These are phyloP conservation scores for Zoysia matrella DNA, from an alignment of 202 grass and related monocot genomes.

Conservation along the genomic window DNA sequence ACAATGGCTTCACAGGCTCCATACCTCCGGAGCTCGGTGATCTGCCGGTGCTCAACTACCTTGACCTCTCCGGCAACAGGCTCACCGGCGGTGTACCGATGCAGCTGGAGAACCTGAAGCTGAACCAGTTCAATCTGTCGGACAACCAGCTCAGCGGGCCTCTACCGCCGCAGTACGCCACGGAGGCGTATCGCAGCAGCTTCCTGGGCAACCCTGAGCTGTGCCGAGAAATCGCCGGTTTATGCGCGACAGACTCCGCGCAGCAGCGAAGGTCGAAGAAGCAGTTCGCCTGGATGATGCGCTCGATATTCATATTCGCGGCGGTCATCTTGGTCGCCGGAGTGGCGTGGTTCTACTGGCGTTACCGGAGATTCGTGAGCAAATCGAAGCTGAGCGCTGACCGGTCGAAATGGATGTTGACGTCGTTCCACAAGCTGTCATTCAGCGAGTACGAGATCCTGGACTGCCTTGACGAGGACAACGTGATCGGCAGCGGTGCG, in stretches of 20 bases:
- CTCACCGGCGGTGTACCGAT: slow-evolving; percentile 68
- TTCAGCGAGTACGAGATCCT: slow-evolving; percentile 92
- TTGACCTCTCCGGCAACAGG: slow-evolving; percentile 74
- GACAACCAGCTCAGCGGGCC: slow-evolving; percentile 74
- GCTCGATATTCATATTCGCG: slow-evolving; percentile 65
- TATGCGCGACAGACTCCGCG: too few relatives aligned
- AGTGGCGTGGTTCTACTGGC: slow-evolving; percentile 72
- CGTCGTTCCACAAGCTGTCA: slow-evolving; percentile 89
- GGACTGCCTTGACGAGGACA: slow-evolving; percentile 47
- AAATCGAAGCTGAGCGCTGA: slow-evolving; percentile 53
- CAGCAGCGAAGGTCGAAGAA: too few relatives aligned
- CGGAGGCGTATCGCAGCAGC: slow-evolving; percentile 57
- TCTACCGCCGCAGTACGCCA: slow-evolving; percentile 65
- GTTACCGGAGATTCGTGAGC: slow-evolving; percentile 40
- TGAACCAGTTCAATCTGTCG: slow-evolving; percentile 83
- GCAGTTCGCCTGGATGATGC: slow-evolving; percentile 54
- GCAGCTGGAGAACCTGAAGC: slow-evolving; percentile 83
- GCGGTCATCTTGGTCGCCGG: slow-evolving; percentile 57
- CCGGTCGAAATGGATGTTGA: slow-evolving; percentile 81
- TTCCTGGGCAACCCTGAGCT: slow-evolving; percentile 80
- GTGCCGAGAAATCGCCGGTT: slow-evolving; percentile 45
- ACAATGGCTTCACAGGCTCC: slow-evolving; percentile 62
- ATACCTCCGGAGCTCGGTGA: slow-evolving; percentile 78
- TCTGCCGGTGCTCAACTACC: slow-evolving; percentile 81
- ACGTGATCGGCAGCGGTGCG: too few relatives aligned